Evolutionary conservation across 179 eudicot species (phyloP).

Genomic region (Silene vulgaris): DNA sequence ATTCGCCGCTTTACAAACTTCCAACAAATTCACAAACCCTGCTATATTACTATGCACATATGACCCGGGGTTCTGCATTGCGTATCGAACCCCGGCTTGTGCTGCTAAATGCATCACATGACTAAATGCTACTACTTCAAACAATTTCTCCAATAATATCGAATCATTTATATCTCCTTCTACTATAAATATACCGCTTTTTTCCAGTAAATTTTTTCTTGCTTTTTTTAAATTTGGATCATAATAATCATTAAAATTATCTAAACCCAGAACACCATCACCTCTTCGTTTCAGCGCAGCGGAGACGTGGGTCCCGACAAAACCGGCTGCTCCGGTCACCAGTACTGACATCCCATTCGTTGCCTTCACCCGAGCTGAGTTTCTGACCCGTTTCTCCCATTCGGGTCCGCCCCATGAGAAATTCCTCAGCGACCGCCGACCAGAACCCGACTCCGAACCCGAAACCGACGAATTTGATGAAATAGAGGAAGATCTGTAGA

Average conservation of each 20-base stretch:
- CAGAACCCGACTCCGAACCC: constrained; percentile 7
- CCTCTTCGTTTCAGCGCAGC: constrained; percentile 63
- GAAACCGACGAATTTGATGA: not conserved
- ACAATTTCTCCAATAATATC: constrained; percentile 45
- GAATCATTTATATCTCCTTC: constrained; percentile 70
- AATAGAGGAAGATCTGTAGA: constrained; percentile 45
- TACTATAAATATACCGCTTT: constrained; percentile 54
- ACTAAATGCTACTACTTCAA: constrained; percentile 55
- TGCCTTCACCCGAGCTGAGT: constrained; percentile 47
- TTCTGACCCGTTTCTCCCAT: constrained; percentile 67
- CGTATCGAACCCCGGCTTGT: constrained; percentile 84
- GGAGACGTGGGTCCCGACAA: constrained; percentile 71
- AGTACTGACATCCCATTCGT: constrained; percentile 53
- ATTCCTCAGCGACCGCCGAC: constrained; percentile 52
- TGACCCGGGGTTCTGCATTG: constrained; percentile 78
- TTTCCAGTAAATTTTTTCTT: constrained; percentile 48
- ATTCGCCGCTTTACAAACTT: constrained; percentile 59
- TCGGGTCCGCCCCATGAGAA: constrained; percentile 58
- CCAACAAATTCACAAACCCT: constrained; percentile 59
- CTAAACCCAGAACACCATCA: constrained; percentile 66
- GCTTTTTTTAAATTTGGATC: constrained; percentile 58
- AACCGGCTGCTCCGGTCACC: constrained; percentile 81
- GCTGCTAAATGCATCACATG: constrained; percentile 92
- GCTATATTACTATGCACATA: constrained; percentile 80
- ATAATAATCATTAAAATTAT: constrained; percentile 68